Evolutionary conservation across 2,329 filamentous ascomycete species (phyloP), one percentile per base, ranked within the genome.

Genomic region (Endothia cerciana): DNA sequence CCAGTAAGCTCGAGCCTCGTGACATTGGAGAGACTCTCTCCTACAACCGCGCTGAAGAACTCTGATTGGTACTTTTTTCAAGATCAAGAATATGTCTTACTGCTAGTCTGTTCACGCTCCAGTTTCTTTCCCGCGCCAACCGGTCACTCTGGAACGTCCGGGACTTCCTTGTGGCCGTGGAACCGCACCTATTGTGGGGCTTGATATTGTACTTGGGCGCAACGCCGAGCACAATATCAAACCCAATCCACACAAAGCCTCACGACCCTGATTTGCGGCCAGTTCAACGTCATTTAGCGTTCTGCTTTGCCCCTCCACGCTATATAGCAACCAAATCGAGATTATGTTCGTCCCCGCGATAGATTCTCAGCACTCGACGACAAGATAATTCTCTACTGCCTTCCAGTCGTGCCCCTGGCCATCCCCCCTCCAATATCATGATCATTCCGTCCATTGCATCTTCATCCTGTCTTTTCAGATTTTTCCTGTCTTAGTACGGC

Each of bases 201-300:
- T 63, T 63, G 41, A 19, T 25, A 63, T 63, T 63, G 61, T 63
- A 57, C 51, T 47, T 49, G 7, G 28, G 36, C n/a, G 38, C 56
- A 41, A 19, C 40, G 13, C 15, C 51, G 11, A 47, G 53, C 30
- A 63, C 51, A 63, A 63, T 63, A 49, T 53, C 30, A 58, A 40
- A 2, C 10, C 19, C n/a, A 36, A 17, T 8, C 13, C 13, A n/a
- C 19, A 63, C 51, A 63, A 57, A 58, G 51, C 38, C 53, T 38
- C 33, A 28, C 28, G 45, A 17, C 4, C n/a, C 51, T 38, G 2
- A 49, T 19, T 5, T 7, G 36, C 49, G 10, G 19, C 45, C 22
- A 62, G 2, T 30, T 17, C 36, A 43, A 15, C 15, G 19, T 2
- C 33, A 53, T 41, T 10, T 2, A n/a, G 7, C 36, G 6, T 1